Evolutionary conservation across 495 filamentous ascomycete species (phyloP), one percentile per base, ranked within the genome.

Genomic region (Pyrenula aspistea): DNA sequence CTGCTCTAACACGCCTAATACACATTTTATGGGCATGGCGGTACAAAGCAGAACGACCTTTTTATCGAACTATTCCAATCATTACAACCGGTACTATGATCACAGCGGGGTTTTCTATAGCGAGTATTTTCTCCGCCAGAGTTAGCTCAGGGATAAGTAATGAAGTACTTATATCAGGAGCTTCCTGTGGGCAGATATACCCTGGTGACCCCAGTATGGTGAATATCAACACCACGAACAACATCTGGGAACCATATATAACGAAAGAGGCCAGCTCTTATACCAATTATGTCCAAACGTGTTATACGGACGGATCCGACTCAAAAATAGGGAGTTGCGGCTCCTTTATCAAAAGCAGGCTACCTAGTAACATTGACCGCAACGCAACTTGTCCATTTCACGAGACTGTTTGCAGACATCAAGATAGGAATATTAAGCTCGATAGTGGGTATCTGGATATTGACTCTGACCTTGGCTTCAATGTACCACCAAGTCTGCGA

Each of bases 31-130:
- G 57, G 19, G 57, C 24, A 22, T 10, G 31, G 20, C 19, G 22
- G 2, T 1, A 61, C 22, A 56, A 62, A 50, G 59, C 60, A 12
- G 23, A 55, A 1, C 56, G 57, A 36, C 55, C 55, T 11, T 11
- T 58, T 25, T 25, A 57, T n/a, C 64, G 64, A 23, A 58, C 65
- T 8, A 48, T 73, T 11, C 62, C 64, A 2, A 54, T 71, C 22
- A 12, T 57, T 2, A 10, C 21, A 2, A 12, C 52, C 2, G 15
- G 56, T 21, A 42, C 8, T 10, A 24, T 60, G 1, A 20, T 55
- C 12, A 42, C 24, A 31, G 49, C 31, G 11, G 31, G 36, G n/a
- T 56, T 22, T 12, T 31, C 49, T 1, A 2, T 25, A 10, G 57
- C 60, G 11, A 42, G 54, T 55, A 52, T 54, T 8, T 62, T 55